Evolutionary conservation across 805 yeast genomes (phyloP), one percentile per base, ranked within the genome.

Genomic region (Grigorovia humatica): DNA sequence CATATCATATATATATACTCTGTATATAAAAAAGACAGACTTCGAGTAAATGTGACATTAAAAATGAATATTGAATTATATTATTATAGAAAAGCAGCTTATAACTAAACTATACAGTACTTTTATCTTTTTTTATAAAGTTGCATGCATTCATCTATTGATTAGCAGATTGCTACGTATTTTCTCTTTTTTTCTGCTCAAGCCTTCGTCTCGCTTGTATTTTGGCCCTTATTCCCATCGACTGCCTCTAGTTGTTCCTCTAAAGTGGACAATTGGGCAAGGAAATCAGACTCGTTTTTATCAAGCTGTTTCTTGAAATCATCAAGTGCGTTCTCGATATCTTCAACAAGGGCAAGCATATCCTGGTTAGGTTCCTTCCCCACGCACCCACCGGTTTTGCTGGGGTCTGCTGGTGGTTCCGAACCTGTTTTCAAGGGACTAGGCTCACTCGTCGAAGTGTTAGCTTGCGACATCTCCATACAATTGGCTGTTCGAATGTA

Each of bases 251-350:
- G 42, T 43, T 57, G 58, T 17, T 56, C 51, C 43, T 65, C 66
- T 15, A 66, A 55, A 18, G 43, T 46, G 15, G 43, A 30, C 9
- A 61, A 54, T 27, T 56, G 51, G 32, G 52, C 48, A 15, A 54
- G 47, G 47, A 66, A 63, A 12, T 56, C 58, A 19, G 53, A 51
- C 41, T 65, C 67, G 41, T 62, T 60, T 2, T 46, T 49, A 7
- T 54, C 47, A 17, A 60, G 48, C n/a, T 55, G 52, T 4, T 51
- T 40, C 47, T 59, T 51, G 7, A 65, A 49, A 17, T 55, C 59
- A 19, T 55, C 52, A 29, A 66, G 43, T 0, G 63, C 51, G 32
- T 56, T 54, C 51, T 66, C 66, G 20, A 66, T 62, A 12, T 59
- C 62, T 19, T 38, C 42, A 17, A 38, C 42, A 12, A 38, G 8